Conservation (phyloP, 805 yeast genomes). For the Kazachstania psychrophila region DNA sequence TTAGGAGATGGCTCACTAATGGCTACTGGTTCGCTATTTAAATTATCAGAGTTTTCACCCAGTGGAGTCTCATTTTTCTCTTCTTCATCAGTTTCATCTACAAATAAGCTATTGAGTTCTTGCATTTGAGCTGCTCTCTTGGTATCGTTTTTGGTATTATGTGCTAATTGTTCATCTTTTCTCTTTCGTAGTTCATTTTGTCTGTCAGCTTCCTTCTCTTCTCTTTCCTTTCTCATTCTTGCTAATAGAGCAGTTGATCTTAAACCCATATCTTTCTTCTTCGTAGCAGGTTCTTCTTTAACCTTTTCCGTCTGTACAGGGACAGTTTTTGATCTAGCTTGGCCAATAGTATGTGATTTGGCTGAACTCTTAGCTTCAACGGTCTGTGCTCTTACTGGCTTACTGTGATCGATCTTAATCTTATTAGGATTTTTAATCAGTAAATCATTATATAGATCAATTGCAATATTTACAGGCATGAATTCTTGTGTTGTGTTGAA, state of each 20-base stretch:
- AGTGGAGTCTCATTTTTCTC: conserved; percentile 4
- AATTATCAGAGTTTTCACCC: neutral
- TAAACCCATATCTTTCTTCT: conserved; percentile 17
- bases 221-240: conserved; percentile 27
- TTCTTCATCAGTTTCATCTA: conserved; percentile 21
- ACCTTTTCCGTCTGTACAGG: conserved; percentile 2
- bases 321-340: conserved; percentile 6
- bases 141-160: conserved; percentile 12
- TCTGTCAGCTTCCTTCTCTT: conserved; percentile 23
- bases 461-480: conserved; percentile 14
- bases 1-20: neutral
- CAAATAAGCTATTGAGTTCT: conserved; percentile 23
- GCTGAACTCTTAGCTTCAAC: conserved; percentile 3
- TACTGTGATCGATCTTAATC: conserved; percentile 2
- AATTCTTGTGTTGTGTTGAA: conserved; percentile 26
- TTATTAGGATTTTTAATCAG: conserved; percentile 16
- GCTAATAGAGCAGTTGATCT: conserved; percentile 27
- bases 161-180: conserved; percentile 13
- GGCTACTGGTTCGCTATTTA: neutral
- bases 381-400: conserved; percentile 9
- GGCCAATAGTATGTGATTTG: neutral
- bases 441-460: conserved; percentile 12
- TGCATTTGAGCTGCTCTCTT: conserved; percentile 25
- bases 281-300: conserved; percentile 4
- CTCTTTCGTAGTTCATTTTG: conserved; percentile 23